Percentiles rank a stretch among this genome's conserved stretches.
Conservation (phyloP, 2,329 filamentous ascomycete species). For the Fusarium chuoi region DNA sequence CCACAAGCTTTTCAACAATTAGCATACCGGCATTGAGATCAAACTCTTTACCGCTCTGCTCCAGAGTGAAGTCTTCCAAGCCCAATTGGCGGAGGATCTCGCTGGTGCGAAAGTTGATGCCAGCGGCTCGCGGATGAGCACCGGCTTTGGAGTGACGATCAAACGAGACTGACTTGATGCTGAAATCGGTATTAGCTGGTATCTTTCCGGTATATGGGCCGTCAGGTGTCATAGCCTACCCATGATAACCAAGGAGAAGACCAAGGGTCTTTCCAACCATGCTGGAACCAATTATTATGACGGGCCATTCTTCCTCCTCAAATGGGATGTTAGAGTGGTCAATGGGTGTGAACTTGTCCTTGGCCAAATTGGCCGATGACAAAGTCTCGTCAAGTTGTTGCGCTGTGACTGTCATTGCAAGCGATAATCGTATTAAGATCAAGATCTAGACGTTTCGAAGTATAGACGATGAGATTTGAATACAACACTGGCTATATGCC, state of each 20-base stretch:
- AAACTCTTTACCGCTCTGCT: not conserved
- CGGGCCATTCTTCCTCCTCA: not conserved
- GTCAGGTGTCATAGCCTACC: not conserved
- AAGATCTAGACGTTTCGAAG: too few species aligned
- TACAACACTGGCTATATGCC: too few species aligned
- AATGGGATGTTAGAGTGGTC: not conserved
- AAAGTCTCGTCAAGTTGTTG: not conserved
- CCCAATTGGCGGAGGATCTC: not conserved
- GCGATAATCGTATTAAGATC: too few species aligned
- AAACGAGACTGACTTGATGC: not conserved
- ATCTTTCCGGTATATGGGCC: accelerated
- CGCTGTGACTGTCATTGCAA: not conserved
- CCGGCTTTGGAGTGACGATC: not conserved
- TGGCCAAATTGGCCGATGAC: not conserved
- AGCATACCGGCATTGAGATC: not conserved
- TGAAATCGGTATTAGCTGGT: too few species aligned
- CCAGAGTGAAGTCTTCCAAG: not conserved
- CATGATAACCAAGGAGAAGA: not conserved
- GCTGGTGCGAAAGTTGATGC: not conserved
- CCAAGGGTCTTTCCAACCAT: constrained; percentile 1
- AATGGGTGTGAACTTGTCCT: not conserved
- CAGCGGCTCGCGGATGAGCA: not conserved
- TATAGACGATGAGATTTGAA: too few species aligned
- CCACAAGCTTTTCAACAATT: not conserved
- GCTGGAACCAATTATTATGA: not conserved